Evolutionary conservation across 805 yeast species (phyloP).

Genomic region (Yarrowia divulgata): DNA sequence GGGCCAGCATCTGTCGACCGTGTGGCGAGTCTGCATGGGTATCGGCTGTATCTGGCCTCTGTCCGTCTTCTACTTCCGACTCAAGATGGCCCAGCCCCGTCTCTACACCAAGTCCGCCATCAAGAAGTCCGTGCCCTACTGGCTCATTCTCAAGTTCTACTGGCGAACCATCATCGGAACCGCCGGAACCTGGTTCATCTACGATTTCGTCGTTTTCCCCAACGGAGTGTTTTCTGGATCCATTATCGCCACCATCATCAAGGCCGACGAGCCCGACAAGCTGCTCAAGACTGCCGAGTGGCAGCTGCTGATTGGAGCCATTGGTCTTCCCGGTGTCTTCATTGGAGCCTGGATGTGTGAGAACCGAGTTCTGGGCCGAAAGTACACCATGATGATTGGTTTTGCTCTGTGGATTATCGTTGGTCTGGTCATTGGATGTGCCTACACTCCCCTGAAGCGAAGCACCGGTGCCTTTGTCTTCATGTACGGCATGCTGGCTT

Average conservation of each 20-base stretch:
- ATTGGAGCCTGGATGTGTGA: conserved; percentile 73
- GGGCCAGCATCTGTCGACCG: conserved; percentile 54
- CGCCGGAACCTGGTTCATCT: conserved; percentile 78
- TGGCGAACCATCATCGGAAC: conserved; percentile 75
- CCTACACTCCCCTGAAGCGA: conserved; percentile 49
- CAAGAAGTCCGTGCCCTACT: conserved; percentile 63
- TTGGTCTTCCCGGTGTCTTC: conserved; percentile 76
- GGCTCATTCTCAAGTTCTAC: conserved; percentile 66
- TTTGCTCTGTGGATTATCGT: conserved; percentile 73
- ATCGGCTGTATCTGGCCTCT: conserved; percentile 78
- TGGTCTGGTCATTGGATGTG: conserved; percentile 54
- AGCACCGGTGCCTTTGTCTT: conserved; percentile 58
- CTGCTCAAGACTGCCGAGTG: conserved; percentile 72
- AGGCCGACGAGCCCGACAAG: conserved; percentile 48
- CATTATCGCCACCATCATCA: conserved; percentile 63
- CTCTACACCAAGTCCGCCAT: conserved; percentile 71
- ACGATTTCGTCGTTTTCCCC: conserved; percentile 82
- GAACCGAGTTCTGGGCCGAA: conserved; percentile 62
- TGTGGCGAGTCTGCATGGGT: conserved; percentile 78
- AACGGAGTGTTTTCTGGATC: conserved; percentile 73
- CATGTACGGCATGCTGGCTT: conserved; percentile 75
- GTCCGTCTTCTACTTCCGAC: conserved; percentile 73
- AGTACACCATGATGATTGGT: conserved; percentile 73
- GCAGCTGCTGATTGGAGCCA: conserved; percentile 68
- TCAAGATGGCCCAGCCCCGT: conserved; percentile 70